Evolutionary conservation across 306 rosid genomes (phyloP), one percentile per base, ranked within the genome.

Genomic region (Cotoneaster glaucophyllus): DNA sequence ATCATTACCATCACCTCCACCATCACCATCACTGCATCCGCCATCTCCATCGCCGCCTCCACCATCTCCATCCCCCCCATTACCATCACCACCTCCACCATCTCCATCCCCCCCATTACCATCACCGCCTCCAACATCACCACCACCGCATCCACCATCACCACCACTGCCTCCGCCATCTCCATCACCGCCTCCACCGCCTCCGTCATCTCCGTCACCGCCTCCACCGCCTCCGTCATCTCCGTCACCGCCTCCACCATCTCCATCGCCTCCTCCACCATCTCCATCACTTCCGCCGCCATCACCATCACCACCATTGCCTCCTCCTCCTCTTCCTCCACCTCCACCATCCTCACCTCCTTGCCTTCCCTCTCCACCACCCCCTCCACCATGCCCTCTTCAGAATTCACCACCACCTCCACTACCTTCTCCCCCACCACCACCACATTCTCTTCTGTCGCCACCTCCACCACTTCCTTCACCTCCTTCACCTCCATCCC

Each of bases 371-470:
- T 11, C 22, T 15, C 15, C 70, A 14, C 44, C n/a, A 9, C 0
- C 12, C 17, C 73, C 0, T 72, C 11, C n/a, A 18, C 45, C 59
- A 1, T 56, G 21, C 54, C 59, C 74, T 26, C 74, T 7, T 17
- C 50, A 43, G 28, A 61, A 26, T 8, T 18, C 69, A 54, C 53
- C 67, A 25, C 56, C 80, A 45, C 83, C 85, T 37, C 69, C 81
- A 15, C 65, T 24, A 70, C 37, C 74, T 50, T 76, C 82, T 41
- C 63, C 82, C 28, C 85, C 70, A 10, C 70, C 73, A 19, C 34
- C 80, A 48, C 12, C 56, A n/a, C 9, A 77, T 41, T 76, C 82
- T 24, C 65, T 73, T 25, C 81, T 68, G 2, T 69, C 81, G 0
- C 77, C 77, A 6, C 67, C 66, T n/a, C 78, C 73, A 12, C 73